Evolutionary conservation across 306 rosid genomes (phyloP), one percentile per base, ranked within the genome.

Genomic region (Lathyrus sativus): DNA sequence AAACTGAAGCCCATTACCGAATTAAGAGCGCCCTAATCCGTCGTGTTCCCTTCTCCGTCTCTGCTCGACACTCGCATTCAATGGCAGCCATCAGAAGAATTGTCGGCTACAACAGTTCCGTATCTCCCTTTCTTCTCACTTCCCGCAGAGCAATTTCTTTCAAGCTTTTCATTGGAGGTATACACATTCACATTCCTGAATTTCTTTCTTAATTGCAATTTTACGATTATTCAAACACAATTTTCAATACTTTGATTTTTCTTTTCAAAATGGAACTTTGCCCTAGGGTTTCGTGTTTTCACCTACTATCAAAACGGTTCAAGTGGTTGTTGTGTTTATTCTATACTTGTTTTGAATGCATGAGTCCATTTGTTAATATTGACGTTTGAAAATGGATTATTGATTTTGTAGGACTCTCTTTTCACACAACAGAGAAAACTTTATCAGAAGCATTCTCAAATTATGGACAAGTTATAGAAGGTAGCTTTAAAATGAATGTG

Each of bases 381-480:
- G 7, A 38, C 57, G 35, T 14, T 33, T 55, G 35, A 19, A 37
- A 74, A 45, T 4, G 18, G 35, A 31, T 24, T 56, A 63, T 73
- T 76, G 48, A 48, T 56, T 41, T 75, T 74, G 74, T 79, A 92
- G 98, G 96, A 72, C 77, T 92, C 35, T 83, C 98, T 29, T 88
- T 79, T 66, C 70, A 77, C 80, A 84, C 96, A 4, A 89, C 85
- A 4, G 96, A 90, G 53, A 71, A 83, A 26, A 86, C 86, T 64
- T 76, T 92, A 45, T 76, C 95, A 12, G 98, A 92, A 73, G 90
- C 85, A 17, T 92, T 92, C 68, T 89, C 93, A 65, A 70, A 77
- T 51, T 76, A 77, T 12, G 96, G 96, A 53, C 96, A 92, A 88
- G 96, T 92, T 75, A 6, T 92, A 69, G 98, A 92, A 75, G 95